Conservation (phyloP, 352 stramenopile genomes). For the Sclerospora graminicola region DNA sequence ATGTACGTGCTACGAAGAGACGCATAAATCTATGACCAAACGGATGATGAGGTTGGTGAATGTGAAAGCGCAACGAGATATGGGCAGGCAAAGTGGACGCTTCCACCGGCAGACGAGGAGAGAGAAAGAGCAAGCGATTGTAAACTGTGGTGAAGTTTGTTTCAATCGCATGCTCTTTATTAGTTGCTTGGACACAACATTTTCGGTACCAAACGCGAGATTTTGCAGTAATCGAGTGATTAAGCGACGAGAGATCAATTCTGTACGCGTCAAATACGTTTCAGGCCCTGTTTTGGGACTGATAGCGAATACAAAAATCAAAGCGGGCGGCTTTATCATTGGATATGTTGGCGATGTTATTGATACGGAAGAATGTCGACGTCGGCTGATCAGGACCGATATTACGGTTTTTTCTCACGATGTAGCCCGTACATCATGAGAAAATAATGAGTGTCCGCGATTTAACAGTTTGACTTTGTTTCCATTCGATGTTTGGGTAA, state of each 20-base stretch:
- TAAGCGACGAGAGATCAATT: constrained; percentile 54
- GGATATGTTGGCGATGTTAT: constrained; percentile 93
- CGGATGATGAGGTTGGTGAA: constrained; percentile 41
- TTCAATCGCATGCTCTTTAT: constrained; percentile 83
- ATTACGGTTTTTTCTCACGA: constrained; percentile 48
- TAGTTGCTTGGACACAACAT: constrained; percentile 68
- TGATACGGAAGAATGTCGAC: constrained; percentile 73
- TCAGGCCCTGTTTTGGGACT: constrained; percentile 87
- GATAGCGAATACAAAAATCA: constrained; percentile 63
- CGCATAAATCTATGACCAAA: constrained; percentile 35
- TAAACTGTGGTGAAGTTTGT: constrained; percentile 58
- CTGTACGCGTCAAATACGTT: constrained; percentile 57
- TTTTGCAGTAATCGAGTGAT: constrained; percentile 72
- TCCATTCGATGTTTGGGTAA: constrained; percentile 21
- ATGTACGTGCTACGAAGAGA: constrained; percentile 58
- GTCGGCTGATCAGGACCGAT: constrained; percentile 42
- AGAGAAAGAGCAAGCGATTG: constrained; percentile 3
- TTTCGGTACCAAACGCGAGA: constrained; percentile 47
- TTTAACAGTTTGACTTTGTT: neutral
- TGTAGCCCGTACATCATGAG: no score
- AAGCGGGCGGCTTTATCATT: constrained; percentile 84
- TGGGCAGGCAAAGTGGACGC: neutral
- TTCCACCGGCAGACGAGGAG: constrained; percentile 8
- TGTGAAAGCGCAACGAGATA: constrained; percentile 22
- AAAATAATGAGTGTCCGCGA: no score